Base-by-base conservation (phyloP, 2,329 filamentous ascomycete genomes). In the Aspergillus luchuensis region DNA sequence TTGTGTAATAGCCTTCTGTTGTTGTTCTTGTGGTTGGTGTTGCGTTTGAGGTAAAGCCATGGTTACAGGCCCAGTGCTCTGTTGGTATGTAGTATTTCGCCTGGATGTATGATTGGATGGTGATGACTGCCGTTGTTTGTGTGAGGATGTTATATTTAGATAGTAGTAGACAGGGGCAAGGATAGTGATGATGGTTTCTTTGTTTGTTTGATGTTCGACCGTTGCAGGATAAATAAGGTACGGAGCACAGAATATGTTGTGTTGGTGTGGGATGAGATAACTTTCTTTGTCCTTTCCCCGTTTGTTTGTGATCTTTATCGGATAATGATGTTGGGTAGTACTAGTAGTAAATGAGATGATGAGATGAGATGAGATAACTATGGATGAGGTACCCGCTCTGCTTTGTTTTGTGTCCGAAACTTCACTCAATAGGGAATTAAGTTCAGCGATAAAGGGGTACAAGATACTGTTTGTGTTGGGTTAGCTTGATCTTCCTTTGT, bases 121-220 rank as follows among this genome's bases (percentile, higher is more conserved):
- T 25, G 23, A 10, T 49, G 2, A 17, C 7, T 17, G 39, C 17
- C n/a, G 17, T 43, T 43, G 39, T 43, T 43, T 43, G n/a, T 43
- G 39, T 43, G 45, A 49, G 45, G 25, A 49, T 28, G 19, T n/a
- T 49, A 49, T 49, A 49, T 49, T 49, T 49, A 49, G 45, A 15
- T 15, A 15, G 15, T 11, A n/a, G 45, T 17, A n/a, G 45, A 19
- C 23, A 23, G 23, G 45, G 45, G 23, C 11, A n/a, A 17, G 7
- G 5, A 11, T 19, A 2, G 0, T 25, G 38, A n/a, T 15, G 13
- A 8, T 43, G 45, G 4, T 17, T 28, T 25, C 45, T 49, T 49
- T 49, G 23, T 49, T 49, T 30, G 23, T 49, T 49, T 30, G 13
- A 23, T 13, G 25, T 25, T 49, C 13, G 23, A 23, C 17, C 8